Conservation (phyloP, 2,329 filamentous ascomycete species). For the Rasamsonia emersonii region DNA sequence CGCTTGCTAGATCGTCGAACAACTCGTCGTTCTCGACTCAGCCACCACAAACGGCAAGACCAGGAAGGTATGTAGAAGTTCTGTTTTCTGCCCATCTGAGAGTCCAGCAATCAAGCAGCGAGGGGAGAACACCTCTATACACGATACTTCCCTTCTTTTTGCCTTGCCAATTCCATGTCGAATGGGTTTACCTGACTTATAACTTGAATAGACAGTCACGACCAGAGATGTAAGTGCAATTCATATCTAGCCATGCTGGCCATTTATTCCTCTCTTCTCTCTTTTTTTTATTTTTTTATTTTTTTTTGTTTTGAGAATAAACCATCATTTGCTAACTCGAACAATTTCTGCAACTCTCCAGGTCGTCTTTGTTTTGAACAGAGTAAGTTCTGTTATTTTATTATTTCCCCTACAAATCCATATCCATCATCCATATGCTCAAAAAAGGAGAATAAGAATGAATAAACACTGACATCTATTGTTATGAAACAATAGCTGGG, state of each 20-base stretch:
- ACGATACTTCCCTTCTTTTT: too few species aligned
- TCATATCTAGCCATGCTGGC: not conserved
- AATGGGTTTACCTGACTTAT: too few species aligned
- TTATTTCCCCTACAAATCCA: too few species aligned
- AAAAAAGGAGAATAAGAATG: too few species aligned
- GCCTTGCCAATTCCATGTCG: too few species aligned
- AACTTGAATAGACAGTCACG: constrained; percentile 9
- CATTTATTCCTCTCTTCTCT: not conserved
- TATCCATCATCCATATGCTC: too few species aligned
- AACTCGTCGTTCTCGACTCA: constrained; percentile 18
- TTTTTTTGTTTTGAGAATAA: too few species aligned
- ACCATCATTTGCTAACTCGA: too few species aligned
- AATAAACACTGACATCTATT: constrained; percentile 6
- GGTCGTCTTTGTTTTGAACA: constrained; percentile 8
- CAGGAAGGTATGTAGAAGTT: constrained; percentile 9
- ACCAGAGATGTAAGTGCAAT: constrained; percentile 12
- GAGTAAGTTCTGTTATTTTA: constrained; percentile 5
- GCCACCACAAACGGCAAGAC: constrained; percentile 5
- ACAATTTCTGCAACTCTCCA: not conserved
- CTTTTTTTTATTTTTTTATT: too few species aligned
- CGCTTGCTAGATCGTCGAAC: constrained; percentile 15
- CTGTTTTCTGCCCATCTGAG: too few species aligned
- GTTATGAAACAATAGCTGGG: constrained; percentile 5
- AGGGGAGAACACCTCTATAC: too few species aligned
- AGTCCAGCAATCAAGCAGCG: too few species aligned